A percentile compares a stretch with the other conserved stretches of the same genome.
phyloP scores from a whole-genome alignment of 495 filamentous ascomycete species.

The Lentithecium fluviatile region DNA sequence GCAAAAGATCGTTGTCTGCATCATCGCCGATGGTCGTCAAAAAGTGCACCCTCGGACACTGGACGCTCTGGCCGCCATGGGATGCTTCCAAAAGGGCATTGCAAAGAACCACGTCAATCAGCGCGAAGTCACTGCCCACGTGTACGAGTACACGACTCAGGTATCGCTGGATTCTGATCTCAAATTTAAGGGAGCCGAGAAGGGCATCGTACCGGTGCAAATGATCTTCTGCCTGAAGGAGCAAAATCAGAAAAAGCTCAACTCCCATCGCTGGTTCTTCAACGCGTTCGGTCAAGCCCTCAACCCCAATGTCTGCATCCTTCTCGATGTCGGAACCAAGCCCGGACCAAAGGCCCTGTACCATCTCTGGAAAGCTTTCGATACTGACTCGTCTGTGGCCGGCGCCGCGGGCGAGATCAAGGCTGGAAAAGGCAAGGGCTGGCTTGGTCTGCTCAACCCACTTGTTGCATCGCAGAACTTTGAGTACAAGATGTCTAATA shows the following conservation, averaged over 20 bases:
- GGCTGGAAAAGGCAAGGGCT: constrained; percentile 85
- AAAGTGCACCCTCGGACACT: constrained; percentile 93
- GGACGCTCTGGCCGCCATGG: constrained; percentile 94
- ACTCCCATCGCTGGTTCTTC: constrained; percentile 99
- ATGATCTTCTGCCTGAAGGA: constrained; percentile 99
- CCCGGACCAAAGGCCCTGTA: constrained; percentile 87
- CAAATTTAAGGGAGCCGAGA: constrained; percentile 98
- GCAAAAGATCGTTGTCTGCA: constrained; percentile 99
- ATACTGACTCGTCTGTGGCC: constrained; percentile 92
- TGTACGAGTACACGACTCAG: constrained; percentile 99
- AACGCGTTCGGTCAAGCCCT: constrained; percentile 94
- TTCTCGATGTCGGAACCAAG: constrained; percentile 93
- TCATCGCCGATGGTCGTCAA: constrained; percentile 88
- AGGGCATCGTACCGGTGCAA: constrained; percentile 97
- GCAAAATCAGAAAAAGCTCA: constrained; percentile 95
- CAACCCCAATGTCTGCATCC: constrained; percentile 92
- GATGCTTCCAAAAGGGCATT: constrained; percentile 98
- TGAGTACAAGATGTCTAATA: constrained; percentile 99
- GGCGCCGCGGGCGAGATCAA: constrained; percentile 97
- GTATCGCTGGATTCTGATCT: constrained; percentile 92
- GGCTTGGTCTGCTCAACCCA: constrained; percentile 83
- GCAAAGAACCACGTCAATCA: constrained; percentile 97
- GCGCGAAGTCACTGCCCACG: constrained; percentile 78
- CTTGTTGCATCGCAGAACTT: constrained; percentile 97
- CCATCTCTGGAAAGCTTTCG: constrained; percentile 98